A percentile compares a stretch with the other conserved stretches of the same genome.
These are phyloP conservation scores for Brettanomyces anomalus DNA, from an alignment of 805 yeast species.

Conservation along the genomic window DNA sequence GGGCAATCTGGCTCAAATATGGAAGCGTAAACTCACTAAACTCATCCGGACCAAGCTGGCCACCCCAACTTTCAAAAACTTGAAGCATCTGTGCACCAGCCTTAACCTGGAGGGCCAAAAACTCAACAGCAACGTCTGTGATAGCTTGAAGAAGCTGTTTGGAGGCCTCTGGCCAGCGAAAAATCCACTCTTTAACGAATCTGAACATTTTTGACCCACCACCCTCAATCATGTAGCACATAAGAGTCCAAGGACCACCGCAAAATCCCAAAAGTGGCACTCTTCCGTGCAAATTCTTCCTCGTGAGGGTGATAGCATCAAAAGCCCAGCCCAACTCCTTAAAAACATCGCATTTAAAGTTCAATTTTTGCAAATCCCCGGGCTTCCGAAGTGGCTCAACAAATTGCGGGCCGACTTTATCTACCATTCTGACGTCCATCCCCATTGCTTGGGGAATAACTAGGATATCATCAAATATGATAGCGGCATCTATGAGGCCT, in stretches of 20 bases:
- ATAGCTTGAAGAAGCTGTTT: conserved; percentile 65
- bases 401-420: conserved; percentile 90
- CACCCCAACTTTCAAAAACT: conserved; percentile 97
- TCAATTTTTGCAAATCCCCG: conserved; percentile 50
- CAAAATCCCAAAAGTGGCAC: conserved; percentile 93
- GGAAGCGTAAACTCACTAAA: conserved; percentile 86
- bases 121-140: conserved; percentile 86
- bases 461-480: conserved; percentile 88
- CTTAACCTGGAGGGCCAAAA: conserved; percentile 84
- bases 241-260: conserved; percentile 97
- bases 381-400: conserved; percentile 78
- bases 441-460: conserved; percentile 99
- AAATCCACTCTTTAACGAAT: conserved; percentile 88
- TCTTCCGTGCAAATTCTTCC: conserved; percentile 76
- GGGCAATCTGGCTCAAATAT: conserved; percentile 68
- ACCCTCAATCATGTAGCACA: conserved; percentile 97
- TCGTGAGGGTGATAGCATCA: conserved; percentile 85
- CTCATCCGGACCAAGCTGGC: conserved; percentile 87
- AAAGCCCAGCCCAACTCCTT: conserved; percentile 90
- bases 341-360: conserved; percentile 55
- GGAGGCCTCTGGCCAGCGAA: conserved; percentile 63
- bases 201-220: conserved; percentile 90
- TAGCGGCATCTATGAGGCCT: conserved; percentile 92
- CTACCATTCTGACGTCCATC: conserved; percentile 86
- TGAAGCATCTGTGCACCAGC: conserved; percentile 99